Conservation (phyloP, 148 eudicot genomes). For the Vaccinium darrowii region DNA sequence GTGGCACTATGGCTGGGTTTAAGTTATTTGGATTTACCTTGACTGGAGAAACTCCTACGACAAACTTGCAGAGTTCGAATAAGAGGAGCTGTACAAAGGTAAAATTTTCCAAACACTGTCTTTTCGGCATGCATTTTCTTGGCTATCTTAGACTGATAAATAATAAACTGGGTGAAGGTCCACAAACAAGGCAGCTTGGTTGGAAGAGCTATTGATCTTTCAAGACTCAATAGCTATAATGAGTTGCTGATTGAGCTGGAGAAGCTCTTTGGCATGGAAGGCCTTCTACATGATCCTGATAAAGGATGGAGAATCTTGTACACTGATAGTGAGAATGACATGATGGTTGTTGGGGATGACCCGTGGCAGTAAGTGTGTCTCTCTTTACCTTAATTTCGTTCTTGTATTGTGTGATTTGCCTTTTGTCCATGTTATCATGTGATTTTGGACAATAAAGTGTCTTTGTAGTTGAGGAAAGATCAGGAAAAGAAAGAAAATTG, state of each 20-base stretch:
- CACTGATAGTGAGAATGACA: conserved; percentile 78
- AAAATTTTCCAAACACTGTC: conserved; percentile 12
- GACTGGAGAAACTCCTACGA: conserved; percentile 40
- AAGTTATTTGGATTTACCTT: conserved; percentile 74
- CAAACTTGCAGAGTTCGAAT: conserved; percentile 46
- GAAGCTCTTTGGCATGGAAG: conserved; percentile 79
- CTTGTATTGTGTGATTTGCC: background rate
- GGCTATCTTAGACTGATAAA: background rate
- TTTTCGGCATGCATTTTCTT: background rate
- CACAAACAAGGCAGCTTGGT: conserved; percentile 95
- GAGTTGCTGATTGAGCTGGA: conserved; percentile 71
- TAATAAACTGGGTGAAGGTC: conserved; percentile 45
- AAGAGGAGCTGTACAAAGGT: conserved; percentile 95
- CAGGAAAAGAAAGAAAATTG: background rate
- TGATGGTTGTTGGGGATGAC: conserved; percentile 95
- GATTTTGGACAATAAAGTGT: background rate
- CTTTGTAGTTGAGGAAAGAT: background rate
- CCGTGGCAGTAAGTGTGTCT: conserved; percentile 80
- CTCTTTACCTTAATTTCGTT: background rate
- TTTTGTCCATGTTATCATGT: background rate
- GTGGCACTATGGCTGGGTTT: conserved; percentile 36
- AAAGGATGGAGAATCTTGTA: conserved; percentile 82
- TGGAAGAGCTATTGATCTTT: conserved; percentile 83
- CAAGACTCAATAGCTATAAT: conserved; percentile 53
- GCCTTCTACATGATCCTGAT: conserved; percentile 61